A percentile compares a stretch with the other conserved stretches of the same genome.
Conservation (phyloP, 2,329 filamentous ascomycete genomes). For the Tolypocladium guangdongense region DNA sequence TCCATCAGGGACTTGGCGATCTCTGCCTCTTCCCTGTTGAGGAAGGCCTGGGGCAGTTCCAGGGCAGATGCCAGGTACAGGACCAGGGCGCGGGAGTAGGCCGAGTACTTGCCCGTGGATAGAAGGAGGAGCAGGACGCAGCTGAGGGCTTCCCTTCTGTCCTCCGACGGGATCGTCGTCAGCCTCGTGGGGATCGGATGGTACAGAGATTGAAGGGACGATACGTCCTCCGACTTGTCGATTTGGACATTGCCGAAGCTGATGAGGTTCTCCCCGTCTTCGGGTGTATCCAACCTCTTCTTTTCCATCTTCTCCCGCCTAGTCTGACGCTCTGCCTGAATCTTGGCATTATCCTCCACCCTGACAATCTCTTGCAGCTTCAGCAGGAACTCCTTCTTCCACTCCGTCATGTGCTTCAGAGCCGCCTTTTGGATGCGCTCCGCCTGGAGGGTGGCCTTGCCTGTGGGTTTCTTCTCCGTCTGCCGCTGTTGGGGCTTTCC, state of each 20-base stretch:
- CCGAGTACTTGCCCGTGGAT: slow-evolving; percentile 62
- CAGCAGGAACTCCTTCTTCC: slow-evolving; percentile 59
- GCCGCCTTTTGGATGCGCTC: slow-evolving; percentile 37
- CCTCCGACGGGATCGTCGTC: slow-evolving; percentile 43
- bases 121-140: slow-evolving; percentile 60
- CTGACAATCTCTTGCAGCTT: slow-evolving; percentile 59
- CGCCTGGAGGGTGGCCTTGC: slow-evolving; percentile 14
- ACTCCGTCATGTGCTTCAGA: slow-evolving; percentile 63
- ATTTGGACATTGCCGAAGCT: slow-evolving; percentile 25
- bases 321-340: slow-evolving; percentile 33
- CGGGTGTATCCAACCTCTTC: slow-evolving; percentile 20
- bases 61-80: slow-evolving; percentile 59
- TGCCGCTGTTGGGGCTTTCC: slow-evolving; percentile 2
- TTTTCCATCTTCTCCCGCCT: slow-evolving; percentile 31
- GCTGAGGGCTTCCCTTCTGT: slow-evolving; percentile 55
- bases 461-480: neutral
- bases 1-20: slow-evolving; percentile 67
- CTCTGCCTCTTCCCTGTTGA: slow-evolving; percentile 61
- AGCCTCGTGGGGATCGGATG: slow-evolving; percentile 42
- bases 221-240: slow-evolving; percentile 26
- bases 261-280: slow-evolving; percentile 28
- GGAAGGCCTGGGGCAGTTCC: slow-evolving; percentile 45
- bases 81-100: slow-evolving; percentile 59
- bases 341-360: slow-evolving; percentile 35
- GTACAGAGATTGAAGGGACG: slow-evolving; percentile 39